Evolutionary conservation across 176 grass and related monocot genomes (phyloP).

Genomic region (Hsuehochloa calcarea): DNA sequence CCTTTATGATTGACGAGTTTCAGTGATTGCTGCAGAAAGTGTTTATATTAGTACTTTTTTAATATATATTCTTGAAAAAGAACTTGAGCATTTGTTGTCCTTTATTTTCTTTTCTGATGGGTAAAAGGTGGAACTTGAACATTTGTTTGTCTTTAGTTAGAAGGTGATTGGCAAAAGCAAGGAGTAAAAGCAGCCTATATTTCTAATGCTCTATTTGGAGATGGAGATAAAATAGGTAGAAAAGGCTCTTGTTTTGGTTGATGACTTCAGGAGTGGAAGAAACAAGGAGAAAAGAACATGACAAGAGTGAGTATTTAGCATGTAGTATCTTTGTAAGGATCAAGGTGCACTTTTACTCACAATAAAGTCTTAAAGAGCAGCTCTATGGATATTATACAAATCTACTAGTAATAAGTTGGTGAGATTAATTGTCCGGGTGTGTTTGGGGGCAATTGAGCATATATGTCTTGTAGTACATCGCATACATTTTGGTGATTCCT

Average conservation of each 20-base stretch:
- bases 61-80: not conserved
- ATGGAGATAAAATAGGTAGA: not conserved
- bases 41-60: no score
- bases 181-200: not conserved
- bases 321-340: not conserved
- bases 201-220: not conserved
- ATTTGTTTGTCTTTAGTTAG: not conserved
- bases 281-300: not conserved
- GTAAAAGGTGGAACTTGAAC: not conserved
- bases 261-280: not conserved
- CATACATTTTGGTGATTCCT: not conserved
- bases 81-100: not conserved
- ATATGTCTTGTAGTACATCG: not conserved
- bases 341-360: not conserved
- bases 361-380: not conserved
- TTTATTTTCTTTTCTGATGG: not conserved
- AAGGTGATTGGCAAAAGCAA: not conserved
- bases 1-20: not conserved
- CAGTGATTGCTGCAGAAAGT: not conserved
- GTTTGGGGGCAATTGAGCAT: not conserved
- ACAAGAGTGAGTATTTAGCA: not conserved
- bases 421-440: not conserved
- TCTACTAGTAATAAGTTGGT: not conserved
- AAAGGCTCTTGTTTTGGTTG: not conserved
- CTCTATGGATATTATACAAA: not conserved